Evolutionary conservation across 768 basidiomycete genomes (phyloP), one percentile per base, ranked within the genome.

Genomic region (Pleurotus citrinopileatus): DNA sequence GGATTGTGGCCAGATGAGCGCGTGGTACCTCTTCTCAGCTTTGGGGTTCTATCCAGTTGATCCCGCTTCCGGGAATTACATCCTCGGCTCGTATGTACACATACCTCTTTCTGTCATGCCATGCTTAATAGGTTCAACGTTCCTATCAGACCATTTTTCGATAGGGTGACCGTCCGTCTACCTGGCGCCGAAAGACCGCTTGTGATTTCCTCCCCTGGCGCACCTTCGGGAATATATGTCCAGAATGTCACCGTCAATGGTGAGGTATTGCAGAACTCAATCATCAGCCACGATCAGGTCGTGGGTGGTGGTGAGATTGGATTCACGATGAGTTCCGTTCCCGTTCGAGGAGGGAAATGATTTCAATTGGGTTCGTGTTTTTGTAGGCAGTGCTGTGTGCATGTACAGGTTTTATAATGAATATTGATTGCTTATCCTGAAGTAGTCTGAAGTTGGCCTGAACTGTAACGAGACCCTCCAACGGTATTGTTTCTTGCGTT

Each of bases 1-100:
- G 63, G 91, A 93, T 62, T 91, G 89, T 58, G 89, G 91, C 0
- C 90, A 93, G 64, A 92, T 92, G 91, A 88, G 86, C 60, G 87
- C 89, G 0, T 92, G 90, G 90, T 91, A 85, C 59, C 76, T 91
- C 15, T 92, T 90, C 69, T 84, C 82, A 45, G 82, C 88, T 0
- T 75, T 93, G 68, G 89, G 90, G 2, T 88, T 92, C 66, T 92
- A 92, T 60, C 89, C 88, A 27, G 88, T 91, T 37, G 86, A 91
- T 63, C 90, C 90, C 0, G 86, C 85, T 0, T 87, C 85, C 0
- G 83, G 80, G 1, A 80, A 82, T 60, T 92, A 91, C 55, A 73
- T 90, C 52, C 73, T 93, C 43, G 90, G 89, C 58, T 82, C 82
- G 86, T 86, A 61, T 27, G 77, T 74, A 10, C n/a, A n/a, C n/a